Conservation (phyloP, 371 early-diverging fungal genomes). For the Zychaea mexicana region DNA sequence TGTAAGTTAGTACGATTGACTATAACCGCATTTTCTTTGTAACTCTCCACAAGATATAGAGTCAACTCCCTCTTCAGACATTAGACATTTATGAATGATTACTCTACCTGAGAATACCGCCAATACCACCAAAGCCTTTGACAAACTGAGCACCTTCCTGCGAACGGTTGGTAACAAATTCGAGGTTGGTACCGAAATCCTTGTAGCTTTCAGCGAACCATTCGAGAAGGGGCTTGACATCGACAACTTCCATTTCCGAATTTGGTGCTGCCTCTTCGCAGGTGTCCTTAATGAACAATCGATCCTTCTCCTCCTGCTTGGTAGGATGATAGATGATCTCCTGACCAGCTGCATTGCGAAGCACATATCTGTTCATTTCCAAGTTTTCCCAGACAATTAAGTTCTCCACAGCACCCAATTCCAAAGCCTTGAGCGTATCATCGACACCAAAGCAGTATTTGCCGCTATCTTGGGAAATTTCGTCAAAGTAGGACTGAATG, state of each 20-base stretch:
- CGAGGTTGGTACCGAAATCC: conserved; percentile 87
- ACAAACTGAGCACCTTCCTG: conserved; percentile 98
- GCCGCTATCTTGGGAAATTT: conserved; percentile 94
- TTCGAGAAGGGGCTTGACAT: conserved; percentile 82
- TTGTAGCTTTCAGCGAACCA: conserved; percentile 98
- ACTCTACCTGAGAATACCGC: conserved; percentile 60
- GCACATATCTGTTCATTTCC: conserved; percentile 67
- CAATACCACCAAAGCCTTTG: conserved; percentile 98
- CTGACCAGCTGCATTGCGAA: conserved; percentile 68
- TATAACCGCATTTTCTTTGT: too few species aligned
- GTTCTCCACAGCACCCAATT: conserved; percentile 93
- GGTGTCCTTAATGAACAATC: conserved; percentile 34
- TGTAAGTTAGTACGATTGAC: not conserved
- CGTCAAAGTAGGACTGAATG: conserved; percentile 93
- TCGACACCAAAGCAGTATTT: conserved; percentile 94
- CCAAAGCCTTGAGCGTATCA: conserved; percentile 93
- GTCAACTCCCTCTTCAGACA: too few species aligned
- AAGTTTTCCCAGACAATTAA: conserved; percentile 95
- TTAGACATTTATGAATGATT: too few species aligned
- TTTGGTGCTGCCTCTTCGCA: conserved; percentile 53
- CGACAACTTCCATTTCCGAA: conserved; percentile 74
- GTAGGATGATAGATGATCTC: conserved; percentile 69
- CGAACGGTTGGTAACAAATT: conserved; percentile 94
- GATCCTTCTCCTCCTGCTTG: conserved; percentile 79
- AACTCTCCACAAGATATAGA: too few species aligned